Conservation (phyloP, 768 basidiomycete species). For the Clavaria fumosa region DNA sequence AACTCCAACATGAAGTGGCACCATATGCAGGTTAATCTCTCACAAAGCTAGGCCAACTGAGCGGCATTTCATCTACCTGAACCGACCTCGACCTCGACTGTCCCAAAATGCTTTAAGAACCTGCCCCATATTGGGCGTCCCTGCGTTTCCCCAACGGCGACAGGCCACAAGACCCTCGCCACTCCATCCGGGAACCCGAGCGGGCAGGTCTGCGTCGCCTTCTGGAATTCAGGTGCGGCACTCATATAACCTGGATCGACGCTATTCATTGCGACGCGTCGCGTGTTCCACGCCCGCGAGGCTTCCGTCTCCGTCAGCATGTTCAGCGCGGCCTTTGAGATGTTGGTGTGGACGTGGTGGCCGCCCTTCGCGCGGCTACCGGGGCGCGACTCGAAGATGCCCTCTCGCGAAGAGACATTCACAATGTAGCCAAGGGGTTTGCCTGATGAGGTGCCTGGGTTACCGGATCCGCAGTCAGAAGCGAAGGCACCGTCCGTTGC, state of each 20-base stretch:
- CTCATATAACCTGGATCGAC: slow-evolving; percentile 26
- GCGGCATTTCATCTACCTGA: neutral
- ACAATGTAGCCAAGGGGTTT: slow-evolving; percentile 16
- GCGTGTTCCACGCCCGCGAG: slow-evolving; percentile 15
- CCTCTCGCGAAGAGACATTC: slow-evolving; percentile 24
- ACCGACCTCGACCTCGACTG: slow-evolving; percentile 10
- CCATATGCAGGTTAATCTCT: too few species aligned
- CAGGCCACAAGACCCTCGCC: slow-evolving; percentile 20
- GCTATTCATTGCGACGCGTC: slow-evolving; percentile 19
- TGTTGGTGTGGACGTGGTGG: slow-evolving; percentile 23
- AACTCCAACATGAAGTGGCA: too few species aligned
- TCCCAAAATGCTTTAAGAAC: slow-evolving; percentile 22
- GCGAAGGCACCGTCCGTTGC: neutral
- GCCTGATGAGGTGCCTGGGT: slow-evolving; percentile 1
- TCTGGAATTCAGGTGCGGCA: slow-evolving; percentile 19
- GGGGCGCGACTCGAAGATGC: slow-evolving; percentile 17
- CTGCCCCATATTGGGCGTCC: slow-evolving; percentile 19
- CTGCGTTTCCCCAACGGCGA: slow-evolving; percentile 18
- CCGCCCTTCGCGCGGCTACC: slow-evolving; percentile 15
- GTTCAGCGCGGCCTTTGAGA: slow-evolving; percentile 24
- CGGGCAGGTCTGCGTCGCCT: slow-evolving; percentile 13
- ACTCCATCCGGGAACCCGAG: slow-evolving; percentile 23
- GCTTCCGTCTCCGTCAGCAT: slow-evolving; percentile 25
- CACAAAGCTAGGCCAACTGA: too few species aligned
- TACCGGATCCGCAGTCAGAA: too few species aligned